Evolutionary conservation across 176 grass and related monocot species (phyloP).

Genomic region (Aegilops longissima): DNA sequence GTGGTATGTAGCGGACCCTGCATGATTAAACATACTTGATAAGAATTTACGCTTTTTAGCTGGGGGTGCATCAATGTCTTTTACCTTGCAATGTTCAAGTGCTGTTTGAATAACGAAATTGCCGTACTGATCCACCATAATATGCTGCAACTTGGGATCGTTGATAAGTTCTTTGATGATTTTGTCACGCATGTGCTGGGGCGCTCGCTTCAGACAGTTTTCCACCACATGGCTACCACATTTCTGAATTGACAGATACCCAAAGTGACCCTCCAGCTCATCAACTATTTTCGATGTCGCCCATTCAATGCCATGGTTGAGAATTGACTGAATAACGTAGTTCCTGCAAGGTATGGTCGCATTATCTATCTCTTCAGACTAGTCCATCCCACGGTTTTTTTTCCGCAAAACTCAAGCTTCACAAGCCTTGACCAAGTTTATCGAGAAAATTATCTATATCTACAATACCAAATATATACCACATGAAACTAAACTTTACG

Average conservation of each 20-base stretch:
- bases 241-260: slow-evolving; percentile 71
- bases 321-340: slow-evolving; percentile 88
- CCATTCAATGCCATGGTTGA: slow-evolving; percentile 53
- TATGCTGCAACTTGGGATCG: slow-evolving; percentile 51
- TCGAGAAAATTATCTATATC: neutral
- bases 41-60: slow-evolving; percentile 2
- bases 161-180: slow-evolving; percentile 68
- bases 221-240: slow-evolving; percentile 88
- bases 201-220: slow-evolving; percentile 46
- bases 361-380: neutral
- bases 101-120: slow-evolving; percentile 89
- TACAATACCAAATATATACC: neutral
- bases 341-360: slow-evolving; percentile 48
- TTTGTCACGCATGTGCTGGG: neutral
- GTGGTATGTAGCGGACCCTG: slow-evolving; percentile 43
- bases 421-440: neutral
- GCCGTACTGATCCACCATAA: slow-evolving; percentile 56
- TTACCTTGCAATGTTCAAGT: slow-evolving; percentile 57
- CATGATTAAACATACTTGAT: slow-evolving; percentile 15
- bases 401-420: neutral
- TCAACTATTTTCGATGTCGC: slow-evolving; percentile 54
- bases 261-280: slow-evolving; percentile 46
- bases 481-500: neutral
- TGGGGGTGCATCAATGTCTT: neutral
- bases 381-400: neutral